phyloP scores from a whole-genome alignment of 805 yeast genomes.

The Yamadazyma nakazawae region DNA sequence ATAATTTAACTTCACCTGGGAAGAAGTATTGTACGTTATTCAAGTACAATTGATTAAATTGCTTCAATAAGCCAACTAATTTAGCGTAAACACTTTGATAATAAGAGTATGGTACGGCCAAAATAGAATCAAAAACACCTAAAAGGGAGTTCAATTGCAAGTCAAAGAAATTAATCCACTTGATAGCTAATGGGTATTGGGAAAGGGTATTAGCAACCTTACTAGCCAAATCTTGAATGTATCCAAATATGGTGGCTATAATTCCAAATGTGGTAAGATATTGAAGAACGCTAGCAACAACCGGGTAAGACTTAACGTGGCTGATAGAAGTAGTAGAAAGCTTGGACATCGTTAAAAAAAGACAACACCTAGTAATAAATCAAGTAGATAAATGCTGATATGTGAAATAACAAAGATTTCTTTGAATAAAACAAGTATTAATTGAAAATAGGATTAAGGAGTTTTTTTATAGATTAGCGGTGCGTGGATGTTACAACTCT shows the following conservation, averaged over 20 bases:
- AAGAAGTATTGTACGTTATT: conserved; percentile 19
- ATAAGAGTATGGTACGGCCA: conserved; percentile 6
- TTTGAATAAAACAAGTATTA: no score
- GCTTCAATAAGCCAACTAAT: neutral
- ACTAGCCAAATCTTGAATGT: conserved; percentile 20
- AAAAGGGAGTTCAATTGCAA: conserved; percentile 21
- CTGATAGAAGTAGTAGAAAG: conserved; percentile 31
- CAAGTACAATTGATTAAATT: conserved; percentile 11
- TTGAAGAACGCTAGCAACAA: conserved; percentile 21
- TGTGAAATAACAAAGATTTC: no score
- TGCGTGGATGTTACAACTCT: no score
- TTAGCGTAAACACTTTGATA: neutral
- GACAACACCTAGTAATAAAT: no score
- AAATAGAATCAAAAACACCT: conserved; percentile 19
- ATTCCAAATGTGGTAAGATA: conserved; percentile 25
- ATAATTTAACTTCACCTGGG: conserved; percentile 26
- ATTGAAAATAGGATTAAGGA: no score
- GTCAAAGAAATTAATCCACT: conserved; percentile 21
- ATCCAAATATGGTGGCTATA: conserved; percentile 22
- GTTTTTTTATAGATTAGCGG: no score
- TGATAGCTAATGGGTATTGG: conserved; percentile 17
- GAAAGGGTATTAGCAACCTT: conserved; percentile 22
- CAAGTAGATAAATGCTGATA: no score
- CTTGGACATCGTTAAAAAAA: conserved; percentile 10
- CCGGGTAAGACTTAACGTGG: conserved; percentile 31